A percentile compares a stretch with the other conserved stretches of the same genome.
Evolutionary conservation across 495 filamentous ascomycete species (phyloP).

Genomic region (Oleoguttula mirabilis): DNA sequence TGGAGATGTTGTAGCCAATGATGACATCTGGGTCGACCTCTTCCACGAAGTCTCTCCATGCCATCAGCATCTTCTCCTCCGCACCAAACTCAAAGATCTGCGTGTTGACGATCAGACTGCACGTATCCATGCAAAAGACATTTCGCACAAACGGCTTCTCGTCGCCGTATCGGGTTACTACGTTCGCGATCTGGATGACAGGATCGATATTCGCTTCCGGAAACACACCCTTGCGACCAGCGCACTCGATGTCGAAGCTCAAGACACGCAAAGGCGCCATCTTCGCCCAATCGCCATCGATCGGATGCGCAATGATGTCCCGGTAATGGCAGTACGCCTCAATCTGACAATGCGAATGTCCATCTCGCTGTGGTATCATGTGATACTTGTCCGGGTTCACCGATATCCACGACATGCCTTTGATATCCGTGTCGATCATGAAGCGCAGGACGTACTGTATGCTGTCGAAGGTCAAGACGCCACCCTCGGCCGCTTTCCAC

Average conservation of each 20-base stretch:
- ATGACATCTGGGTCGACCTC: constrained; percentile 95
- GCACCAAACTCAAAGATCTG: constrained; percentile 71
- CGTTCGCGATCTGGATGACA: constrained; percentile 96
- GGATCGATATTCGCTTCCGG: constrained; percentile 83
- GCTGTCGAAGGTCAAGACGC: constrained; percentile 78
- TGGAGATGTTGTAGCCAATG: constrained; percentile 96
- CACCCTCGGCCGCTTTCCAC: constrained; percentile 60
- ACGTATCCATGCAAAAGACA: constrained; percentile 86
- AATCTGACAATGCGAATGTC: constrained; percentile 87
- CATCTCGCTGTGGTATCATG: constrained; percentile 45
- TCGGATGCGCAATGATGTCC: constrained; percentile 74
- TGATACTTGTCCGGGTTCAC: constrained; percentile 61
- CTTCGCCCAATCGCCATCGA: constrained; percentile 94
- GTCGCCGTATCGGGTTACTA: constrained; percentile 94
- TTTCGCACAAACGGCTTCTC: constrained; percentile 92
- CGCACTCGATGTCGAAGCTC: constrained; percentile 98
- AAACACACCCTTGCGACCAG: constrained; percentile 93
- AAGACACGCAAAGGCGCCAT: constrained; percentile 90
- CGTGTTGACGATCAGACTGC: constrained; percentile 86
- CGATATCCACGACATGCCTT: constrained; percentile 97
- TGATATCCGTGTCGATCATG: constrained; percentile 91
- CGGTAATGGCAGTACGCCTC: constrained; percentile 73
- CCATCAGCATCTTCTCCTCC: constrained; percentile 76
- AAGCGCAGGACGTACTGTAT: constrained; percentile 92
- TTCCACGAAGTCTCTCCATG: constrained; percentile 80